These are phyloP conservation scores for Teratosphaeria nubilosa DNA, from an alignment of 2,329 filamentous ascomycete species.

Conservation along the genomic window DNA sequence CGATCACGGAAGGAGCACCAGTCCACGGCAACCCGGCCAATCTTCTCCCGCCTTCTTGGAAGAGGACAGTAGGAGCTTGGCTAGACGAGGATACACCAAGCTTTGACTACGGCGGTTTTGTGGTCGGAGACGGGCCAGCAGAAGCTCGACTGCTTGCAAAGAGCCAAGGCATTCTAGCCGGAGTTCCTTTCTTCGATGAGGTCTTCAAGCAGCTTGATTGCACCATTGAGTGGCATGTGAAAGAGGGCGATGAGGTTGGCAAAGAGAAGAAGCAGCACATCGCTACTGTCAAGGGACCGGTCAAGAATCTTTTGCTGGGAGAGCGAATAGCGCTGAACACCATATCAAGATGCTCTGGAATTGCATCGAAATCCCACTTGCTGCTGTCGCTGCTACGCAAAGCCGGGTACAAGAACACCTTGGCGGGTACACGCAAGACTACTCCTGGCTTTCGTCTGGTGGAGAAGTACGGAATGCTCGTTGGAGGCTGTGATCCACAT, in stretches of 20 bases:
- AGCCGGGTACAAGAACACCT: conserved; percentile 65
- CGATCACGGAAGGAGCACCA: conserved; percentile 42
- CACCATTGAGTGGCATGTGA: conserved; percentile 75
- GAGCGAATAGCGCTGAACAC: conserved; percentile 89
- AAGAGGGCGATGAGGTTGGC: conserved; percentile 62
- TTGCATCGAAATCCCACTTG: conserved; percentile 55
- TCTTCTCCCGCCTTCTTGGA: conserved; percentile 78
- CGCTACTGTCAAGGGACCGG: conserved; percentile 78
- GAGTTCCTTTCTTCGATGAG: conserved; percentile 90
- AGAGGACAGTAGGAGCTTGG: conserved; percentile 70
- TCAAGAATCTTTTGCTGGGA: conserved; percentile 73
- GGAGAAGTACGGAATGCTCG: conserved; percentile 96
- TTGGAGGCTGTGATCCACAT: conserved; percentile 86
- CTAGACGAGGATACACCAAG: conserved; percentile 92
- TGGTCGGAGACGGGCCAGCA: conserved; percentile 61
- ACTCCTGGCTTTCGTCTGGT: conserved; percentile 91
- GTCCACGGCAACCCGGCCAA: conserved; percentile 53
- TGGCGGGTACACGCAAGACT: conserved; percentile 95
- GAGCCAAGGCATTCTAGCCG: conserved; percentile 69
- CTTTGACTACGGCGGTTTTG: conserved; percentile 94
- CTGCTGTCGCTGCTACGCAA: conserved; percentile 44
- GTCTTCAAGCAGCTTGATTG: conserved; percentile 85
- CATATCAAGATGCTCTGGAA: conserved; percentile 79
- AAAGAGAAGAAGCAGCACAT: conserved; percentile 51
- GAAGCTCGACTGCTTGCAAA: conserved; percentile 48